Conservation (phyloP, 192 early-diverging fungal genomes). For the Chytriomyces confervae region DNA sequence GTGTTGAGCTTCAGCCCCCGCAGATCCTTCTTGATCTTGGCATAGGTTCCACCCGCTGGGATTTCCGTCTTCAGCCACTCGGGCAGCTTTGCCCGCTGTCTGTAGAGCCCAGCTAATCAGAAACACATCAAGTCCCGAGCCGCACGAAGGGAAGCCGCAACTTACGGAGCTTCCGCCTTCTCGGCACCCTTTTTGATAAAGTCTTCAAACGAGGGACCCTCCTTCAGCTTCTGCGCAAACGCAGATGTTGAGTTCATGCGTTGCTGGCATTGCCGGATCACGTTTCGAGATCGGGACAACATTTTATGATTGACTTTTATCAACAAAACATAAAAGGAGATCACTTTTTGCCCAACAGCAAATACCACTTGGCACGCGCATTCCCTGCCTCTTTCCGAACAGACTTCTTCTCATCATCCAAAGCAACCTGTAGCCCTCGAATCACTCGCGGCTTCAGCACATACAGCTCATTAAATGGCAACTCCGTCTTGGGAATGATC, state of each 20-base stretch:
- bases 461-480: constrained; percentile 32
- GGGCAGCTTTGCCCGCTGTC: constrained; percentile 62
- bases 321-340: neutral
- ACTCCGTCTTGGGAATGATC: constrained; percentile 11
- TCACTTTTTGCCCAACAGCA: constrained; percentile 44
- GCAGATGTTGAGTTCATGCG: constrained; percentile 30
- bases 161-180: constrained; percentile 23
- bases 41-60: constrained; percentile 78
- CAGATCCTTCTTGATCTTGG: constrained; percentile 86
- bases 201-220: constrained; percentile 58
- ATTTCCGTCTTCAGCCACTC: constrained; percentile 95
- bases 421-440: constrained; percentile 61
- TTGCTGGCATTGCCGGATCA: constrained; percentile 4
- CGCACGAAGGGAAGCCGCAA: constrained; percentile 26
- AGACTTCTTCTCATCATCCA: constrained; percentile 88
- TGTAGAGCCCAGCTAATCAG: neutral
- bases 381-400: constrained; percentile 89
- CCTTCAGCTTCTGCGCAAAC: constrained; percentile 53
- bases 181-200: constrained; percentile 43
- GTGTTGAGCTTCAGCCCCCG: constrained; percentile 95
- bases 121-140: neutral
- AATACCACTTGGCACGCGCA: constrained; percentile 83
- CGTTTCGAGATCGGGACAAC: neutral
- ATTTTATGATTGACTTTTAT: neutral
- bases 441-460: constrained; percentile 70